Percentiles rank a stretch among this genome's conserved stretches.
These are phyloP conservation scores for Alternaria brassicae DNA, from an alignment of 2,329 filamentous ascomycete genomes.

Conservation along the genomic window DNA sequence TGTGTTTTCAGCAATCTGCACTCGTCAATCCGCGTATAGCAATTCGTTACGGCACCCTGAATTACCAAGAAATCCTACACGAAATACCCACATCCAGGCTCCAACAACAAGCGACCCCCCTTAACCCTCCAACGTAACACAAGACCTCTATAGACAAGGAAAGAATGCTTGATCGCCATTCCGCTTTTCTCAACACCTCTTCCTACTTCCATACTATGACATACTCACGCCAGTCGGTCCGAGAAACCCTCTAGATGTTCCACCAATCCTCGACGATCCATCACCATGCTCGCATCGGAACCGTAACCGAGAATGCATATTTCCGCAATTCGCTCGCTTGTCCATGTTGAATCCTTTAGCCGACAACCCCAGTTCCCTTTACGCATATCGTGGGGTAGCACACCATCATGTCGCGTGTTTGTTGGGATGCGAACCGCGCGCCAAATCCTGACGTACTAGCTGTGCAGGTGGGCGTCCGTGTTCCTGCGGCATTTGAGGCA, in stretches of 20 bases:
- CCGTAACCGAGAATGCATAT: neutral
- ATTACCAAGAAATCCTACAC: neutral
- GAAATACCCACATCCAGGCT: neutral
- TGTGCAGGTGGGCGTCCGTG: neutral
- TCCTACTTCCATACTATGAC: neutral
- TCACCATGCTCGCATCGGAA: neutral
- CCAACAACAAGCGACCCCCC: neutral
- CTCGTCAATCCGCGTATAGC: neutral
- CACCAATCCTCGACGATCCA: slow-evolving; percentile 9
- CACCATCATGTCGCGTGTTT: slow-evolving; percentile 16
- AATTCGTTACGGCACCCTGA: neutral
- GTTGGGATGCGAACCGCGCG: neutral
- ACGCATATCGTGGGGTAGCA: slow-evolving; percentile 30
- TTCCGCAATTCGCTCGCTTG: slow-evolving; percentile 15
- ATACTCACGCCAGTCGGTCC: slow-evolving; percentile 5
- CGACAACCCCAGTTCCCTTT: slow-evolving; percentile 19
- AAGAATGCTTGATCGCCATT: neutral
- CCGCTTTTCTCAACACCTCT: neutral
- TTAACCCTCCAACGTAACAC: neutral
- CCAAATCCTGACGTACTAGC: slow-evolving; percentile 7
- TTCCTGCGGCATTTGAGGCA: slow-evolving; percentile 4
- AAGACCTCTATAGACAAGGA: neutral
- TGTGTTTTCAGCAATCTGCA: neutral
- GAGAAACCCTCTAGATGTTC: slow-evolving; percentile 7
- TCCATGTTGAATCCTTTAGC: slow-evolving; percentile 10